Conservation (phyloP, 805 yeast genomes). For the Pichia californica region DNA sequence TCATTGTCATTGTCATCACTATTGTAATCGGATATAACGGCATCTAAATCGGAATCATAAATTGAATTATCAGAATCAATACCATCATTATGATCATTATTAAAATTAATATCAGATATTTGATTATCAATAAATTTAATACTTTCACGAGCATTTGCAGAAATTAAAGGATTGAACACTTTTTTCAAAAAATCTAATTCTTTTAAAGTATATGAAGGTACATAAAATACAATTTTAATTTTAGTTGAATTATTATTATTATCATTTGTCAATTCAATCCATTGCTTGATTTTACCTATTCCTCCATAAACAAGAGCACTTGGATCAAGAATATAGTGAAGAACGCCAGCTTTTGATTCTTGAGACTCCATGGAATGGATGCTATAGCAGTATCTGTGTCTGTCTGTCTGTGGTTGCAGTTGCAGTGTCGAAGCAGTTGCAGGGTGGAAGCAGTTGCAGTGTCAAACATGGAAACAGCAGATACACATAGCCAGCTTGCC, state of each 20-base stretch:
- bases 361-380: no score
- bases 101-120: slow-evolving; percentile 9
- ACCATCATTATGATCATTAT: slow-evolving; percentile 10
- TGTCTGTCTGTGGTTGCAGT: no score
- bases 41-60: slow-evolving; percentile 5
- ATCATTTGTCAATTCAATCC: slow-evolving; percentile 33
- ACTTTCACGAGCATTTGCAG: slow-evolving; percentile 62
- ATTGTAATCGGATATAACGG: not conserved
- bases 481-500: no score
- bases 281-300: slow-evolving; percentile 57
- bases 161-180: slow-evolving; percentile 44
- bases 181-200: slow-evolving; percentile 55
- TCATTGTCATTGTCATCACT: slow-evolving; percentile 5
- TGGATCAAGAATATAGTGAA: slow-evolving; percentile 53
- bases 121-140: slow-evolving; percentile 49
- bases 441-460: no score
- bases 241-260: slow-evolving; percentile 14
- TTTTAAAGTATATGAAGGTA: slow-evolving; percentile 52
- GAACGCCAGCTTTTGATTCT: not conserved
- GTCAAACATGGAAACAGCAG: no score
- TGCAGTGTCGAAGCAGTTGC: no score
- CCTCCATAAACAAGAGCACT: slow-evolving; percentile 60
- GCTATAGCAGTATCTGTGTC: not conserved
- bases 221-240: slow-evolving; percentile 35
- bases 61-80: slow-evolving; percentile 6